These are phyloP conservation scores for Brachypodium distachyon DNA, from an alignment of 202 grass and related monocot genomes.

Conservation along the genomic window DNA sequence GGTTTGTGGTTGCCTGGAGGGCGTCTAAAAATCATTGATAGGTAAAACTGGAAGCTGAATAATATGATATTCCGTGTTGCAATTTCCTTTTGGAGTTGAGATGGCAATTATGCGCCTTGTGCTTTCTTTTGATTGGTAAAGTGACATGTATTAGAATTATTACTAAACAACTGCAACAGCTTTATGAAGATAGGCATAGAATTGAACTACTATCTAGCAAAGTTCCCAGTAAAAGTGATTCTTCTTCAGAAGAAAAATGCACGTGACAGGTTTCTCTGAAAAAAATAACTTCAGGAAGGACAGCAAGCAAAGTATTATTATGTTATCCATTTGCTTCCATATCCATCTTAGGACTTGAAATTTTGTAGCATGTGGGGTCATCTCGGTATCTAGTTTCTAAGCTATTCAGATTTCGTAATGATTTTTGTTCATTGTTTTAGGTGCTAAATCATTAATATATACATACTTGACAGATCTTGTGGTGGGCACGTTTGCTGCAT, in stretches of 20 bases:
- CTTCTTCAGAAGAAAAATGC: not conserved
- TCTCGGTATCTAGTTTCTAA: not conserved
- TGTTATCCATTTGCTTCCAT: not conserved
- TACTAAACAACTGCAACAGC: not conserved
- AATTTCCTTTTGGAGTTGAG: not conserved
- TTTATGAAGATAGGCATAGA: not conserved
- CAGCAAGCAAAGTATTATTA: not conserved
- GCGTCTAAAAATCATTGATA: conserved; percentile 90
- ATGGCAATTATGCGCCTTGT: not conserved
- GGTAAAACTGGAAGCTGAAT: conserved; percentile 30
- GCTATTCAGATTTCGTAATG: not conserved
- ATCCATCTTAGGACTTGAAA: not conserved
- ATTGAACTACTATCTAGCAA: not conserved
- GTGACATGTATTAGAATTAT: not conserved
- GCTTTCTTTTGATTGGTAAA: not conserved
- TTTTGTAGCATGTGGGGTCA: not conserved
- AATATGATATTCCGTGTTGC: not conserved
- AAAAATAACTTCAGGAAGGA: not conserved
- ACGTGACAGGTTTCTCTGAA: not conserved
- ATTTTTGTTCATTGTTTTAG: not conserved
- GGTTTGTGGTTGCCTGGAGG: conserved; percentile 90
- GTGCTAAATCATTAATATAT: too few species aligned
- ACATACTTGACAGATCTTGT: too few species aligned
- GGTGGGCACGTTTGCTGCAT: too few species aligned
- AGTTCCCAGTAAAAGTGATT: not conserved